Conservation (phyloP, 2,329 filamentous ascomycete genomes). For the Simplicillium sp. region DNA sequence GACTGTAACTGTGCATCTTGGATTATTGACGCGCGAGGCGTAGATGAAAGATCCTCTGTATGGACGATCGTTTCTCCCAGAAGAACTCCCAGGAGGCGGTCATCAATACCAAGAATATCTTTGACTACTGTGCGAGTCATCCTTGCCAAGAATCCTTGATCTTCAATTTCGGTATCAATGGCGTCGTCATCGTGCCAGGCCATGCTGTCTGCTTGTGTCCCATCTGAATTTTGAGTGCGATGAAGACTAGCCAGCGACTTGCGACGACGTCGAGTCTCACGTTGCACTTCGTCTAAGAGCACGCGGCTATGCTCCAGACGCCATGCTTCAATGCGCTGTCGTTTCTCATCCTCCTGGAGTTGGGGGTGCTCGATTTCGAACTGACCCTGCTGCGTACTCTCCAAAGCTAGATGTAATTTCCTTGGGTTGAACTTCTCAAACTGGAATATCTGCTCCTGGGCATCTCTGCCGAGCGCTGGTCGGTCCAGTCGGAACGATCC, state of each 20-base stretch:
- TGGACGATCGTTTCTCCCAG: conserved; percentile 66
- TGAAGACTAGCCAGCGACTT: conserved; percentile 45
- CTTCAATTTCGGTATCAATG: conserved; percentile 33
- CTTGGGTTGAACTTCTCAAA: conserved; percentile 79
- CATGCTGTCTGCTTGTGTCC: conserved; percentile 26
- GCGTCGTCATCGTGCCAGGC: conserved; percentile 46
- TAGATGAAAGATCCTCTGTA: conserved; percentile 35
- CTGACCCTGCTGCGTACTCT: conserved; percentile 42
- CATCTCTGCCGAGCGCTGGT: conserved; percentile 38
- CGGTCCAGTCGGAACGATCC: conserved; percentile 69
- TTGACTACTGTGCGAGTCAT: conserved; percentile 80
- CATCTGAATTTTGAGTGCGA: conserved; percentile 16
- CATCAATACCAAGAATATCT: conserved; percentile 86
- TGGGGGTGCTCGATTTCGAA: conserved; percentile 43
- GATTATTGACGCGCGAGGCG: conserved; percentile 31
- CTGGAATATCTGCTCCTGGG: conserved; percentile 80
- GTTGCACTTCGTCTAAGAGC: conserved; percentile 80
- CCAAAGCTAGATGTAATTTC: conserved; percentile 44
- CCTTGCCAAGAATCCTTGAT: conserved; percentile 66
- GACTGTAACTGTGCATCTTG: conserved; percentile 18
- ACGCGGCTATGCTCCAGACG: conserved; percentile 81
- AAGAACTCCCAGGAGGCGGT: conserved; percentile 72
- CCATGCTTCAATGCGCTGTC: conserved; percentile 83
- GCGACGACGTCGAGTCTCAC: conserved; percentile 64
- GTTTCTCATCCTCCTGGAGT: conserved; percentile 61